Evolutionary conservation across 345 rosid species (phyloP).

Genomic region (Balakata baccata): DNA sequence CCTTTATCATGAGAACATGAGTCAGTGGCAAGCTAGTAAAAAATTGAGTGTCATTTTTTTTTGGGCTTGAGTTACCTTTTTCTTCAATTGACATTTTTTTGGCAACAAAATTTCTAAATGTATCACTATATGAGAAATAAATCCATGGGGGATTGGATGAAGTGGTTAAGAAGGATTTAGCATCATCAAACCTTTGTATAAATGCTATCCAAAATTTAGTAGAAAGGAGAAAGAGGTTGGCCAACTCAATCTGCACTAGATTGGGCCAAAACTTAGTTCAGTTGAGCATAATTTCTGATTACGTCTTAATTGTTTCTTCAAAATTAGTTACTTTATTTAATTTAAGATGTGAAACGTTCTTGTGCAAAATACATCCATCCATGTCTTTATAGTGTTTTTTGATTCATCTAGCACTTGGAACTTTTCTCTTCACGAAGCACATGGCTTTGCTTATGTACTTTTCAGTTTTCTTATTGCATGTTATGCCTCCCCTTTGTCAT

Average conservation of each 20-base stretch:
- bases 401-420: background rate
- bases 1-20: background rate
- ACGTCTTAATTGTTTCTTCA: background rate
- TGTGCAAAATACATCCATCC: background rate
- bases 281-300: background rate
- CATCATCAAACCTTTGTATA: background rate
- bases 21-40: background rate
- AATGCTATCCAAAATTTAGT: background rate
- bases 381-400: background rate
- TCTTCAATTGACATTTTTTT: background rate
- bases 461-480: conserved; percentile 36
- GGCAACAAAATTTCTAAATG: background rate
- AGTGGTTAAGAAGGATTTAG: background rate
- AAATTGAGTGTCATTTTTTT: background rate
- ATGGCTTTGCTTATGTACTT: conserved; percentile 25
- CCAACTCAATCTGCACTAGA: background rate
- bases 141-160: background rate
- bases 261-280: background rate
- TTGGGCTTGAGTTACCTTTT: background rate
- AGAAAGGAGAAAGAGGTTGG: background rate
- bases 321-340: background rate
- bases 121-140: background rate
- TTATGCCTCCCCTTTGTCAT: conserved; percentile 26
- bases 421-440: background rate
- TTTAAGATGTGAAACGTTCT: background rate